Base-by-base conservation (phyloP, 352 stramenopile species). In the Phytopythium aichiense region DNA sequence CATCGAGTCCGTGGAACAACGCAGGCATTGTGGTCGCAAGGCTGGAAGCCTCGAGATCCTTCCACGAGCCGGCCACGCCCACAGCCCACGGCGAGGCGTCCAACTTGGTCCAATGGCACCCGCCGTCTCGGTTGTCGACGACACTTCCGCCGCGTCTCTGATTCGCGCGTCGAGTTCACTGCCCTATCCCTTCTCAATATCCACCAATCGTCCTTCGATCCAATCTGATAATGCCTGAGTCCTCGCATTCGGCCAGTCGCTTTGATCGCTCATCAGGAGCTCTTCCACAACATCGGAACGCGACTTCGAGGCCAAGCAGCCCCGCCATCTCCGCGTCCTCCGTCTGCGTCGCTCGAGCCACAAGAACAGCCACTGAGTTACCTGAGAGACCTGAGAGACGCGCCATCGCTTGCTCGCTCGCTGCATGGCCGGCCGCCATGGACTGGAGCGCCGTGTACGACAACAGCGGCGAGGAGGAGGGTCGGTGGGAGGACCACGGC, bases 361-460 rank as follows among this genome's bases (percentile, higher is more conserved):
- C 28, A 31, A 31, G 28, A 5, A 31, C 28, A 31, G 28, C 28
- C 28, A 31, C 28, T 31, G 28, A 31, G 28, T 7, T 0, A 5
- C 28, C 28, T 31, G 28, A 31, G 28, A 31, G 28, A 5, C 28
- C 25, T 31, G 28, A 31, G 40, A 45, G 40, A 45, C 8, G 5
- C 40, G 40, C 4, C 40, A 13, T 31, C 28, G 28, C 28, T 31
- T 5, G 2, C 28, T 22, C 11, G 6, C 0, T 13, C 46, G 22
- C 15, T 52, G 46, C 46, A n/a, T 52, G 46, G 1, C 46, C 23
- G 46, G 46, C 23, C 23, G 22, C 62, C n/a, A 91, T 91, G 82
- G 82, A 91, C 69, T 91, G 82, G 82, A 87, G 79, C 71, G 63
- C 78, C 30, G 68, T 91, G 43, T 91, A 89, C 69, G 78, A 88